phyloP scores from a whole-genome alignment of 1,139 yeast species.

The Scheffersomyces illinoinensis region DNA sequence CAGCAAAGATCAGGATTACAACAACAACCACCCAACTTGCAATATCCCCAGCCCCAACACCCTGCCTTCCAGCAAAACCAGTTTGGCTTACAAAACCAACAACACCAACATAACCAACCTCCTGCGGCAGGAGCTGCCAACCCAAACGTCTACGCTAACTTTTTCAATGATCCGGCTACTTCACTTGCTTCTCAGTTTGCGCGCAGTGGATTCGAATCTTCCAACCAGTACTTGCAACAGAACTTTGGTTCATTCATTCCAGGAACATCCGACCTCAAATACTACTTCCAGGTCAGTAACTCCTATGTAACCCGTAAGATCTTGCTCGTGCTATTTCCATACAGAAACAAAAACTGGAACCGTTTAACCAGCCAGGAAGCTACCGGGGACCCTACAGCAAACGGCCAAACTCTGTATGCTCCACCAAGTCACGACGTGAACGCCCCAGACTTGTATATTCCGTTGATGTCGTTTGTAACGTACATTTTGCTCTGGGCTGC shows the following conservation, averaged over 20 bases:
- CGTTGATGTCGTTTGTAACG: conserved; percentile 89
- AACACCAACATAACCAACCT: conserved; percentile 11
- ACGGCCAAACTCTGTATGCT: conserved; percentile 52
- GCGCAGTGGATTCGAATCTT: conserved; percentile 71
- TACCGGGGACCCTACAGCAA: conserved; percentile 29
- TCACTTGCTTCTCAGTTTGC: conserved; percentile 90
- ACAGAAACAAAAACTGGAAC: conserved; percentile 78
- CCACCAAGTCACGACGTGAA: conserved; percentile 83
- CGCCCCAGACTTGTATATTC: conserved; percentile 96
- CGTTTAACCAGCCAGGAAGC: conserved; percentile 50
- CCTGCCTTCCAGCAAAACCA: conserved; percentile 13
- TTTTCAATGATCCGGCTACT: conserved; percentile 78
- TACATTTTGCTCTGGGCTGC: conserved; percentile 84
- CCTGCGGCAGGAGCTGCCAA: conserved; percentile 7
- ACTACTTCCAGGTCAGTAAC: conserved; percentile 91
- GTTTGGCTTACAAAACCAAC: conserved; percentile 14
- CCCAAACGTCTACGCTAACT: conserved; percentile 23
- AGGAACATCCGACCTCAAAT: conserved; percentile 58
- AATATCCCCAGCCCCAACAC: conserved; percentile 40
- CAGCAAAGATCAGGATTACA: conserved; percentile 9
- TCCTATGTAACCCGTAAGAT: conserved; percentile 78
- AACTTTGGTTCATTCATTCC: conserved; percentile 61
- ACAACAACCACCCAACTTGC: conserved; percentile 19
- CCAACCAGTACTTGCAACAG: conserved; percentile 73
- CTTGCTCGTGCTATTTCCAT: conserved; percentile 78